These are phyloP conservation scores for Onygenales sp. DNA, from an alignment of 2,329 filamentous ascomycete species.

Conservation along the genomic window DNA sequence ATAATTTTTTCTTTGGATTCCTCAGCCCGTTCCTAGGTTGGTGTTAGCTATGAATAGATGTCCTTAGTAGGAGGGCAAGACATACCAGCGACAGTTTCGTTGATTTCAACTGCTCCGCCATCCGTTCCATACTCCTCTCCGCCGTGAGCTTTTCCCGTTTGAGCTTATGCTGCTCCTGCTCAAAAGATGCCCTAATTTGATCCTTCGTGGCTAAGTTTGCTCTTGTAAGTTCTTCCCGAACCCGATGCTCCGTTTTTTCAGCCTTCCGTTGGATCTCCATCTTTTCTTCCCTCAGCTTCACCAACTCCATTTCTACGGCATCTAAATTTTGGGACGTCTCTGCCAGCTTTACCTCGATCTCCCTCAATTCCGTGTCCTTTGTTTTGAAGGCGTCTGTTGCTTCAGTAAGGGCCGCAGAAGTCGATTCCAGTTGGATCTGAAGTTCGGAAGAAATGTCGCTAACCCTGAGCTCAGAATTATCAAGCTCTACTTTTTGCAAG, in stretches of 20 bases:
- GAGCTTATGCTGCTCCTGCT: constrained; percentile 19
- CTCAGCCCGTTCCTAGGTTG: not conserved
- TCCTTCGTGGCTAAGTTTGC: constrained; percentile 21
- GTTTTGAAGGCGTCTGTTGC: constrained; percentile 10
- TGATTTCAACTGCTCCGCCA: constrained; percentile 15
- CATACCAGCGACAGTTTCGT: constrained; percentile 20
- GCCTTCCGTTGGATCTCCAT: constrained; percentile 14
- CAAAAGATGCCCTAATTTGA: constrained; percentile 19
- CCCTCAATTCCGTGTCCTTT: constrained; percentile 14
- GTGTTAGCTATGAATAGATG: not conserved
- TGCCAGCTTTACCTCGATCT: constrained; percentile 13
- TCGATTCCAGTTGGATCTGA: constrained; percentile 17
- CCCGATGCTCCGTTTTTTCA: constrained; percentile 14
- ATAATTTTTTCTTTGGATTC: not conserved
- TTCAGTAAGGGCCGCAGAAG: constrained; percentile 11
- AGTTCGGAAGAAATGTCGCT: constrained; percentile 17
- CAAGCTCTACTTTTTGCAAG: constrained; percentile 14
- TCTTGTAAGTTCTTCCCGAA: constrained; percentile 23
- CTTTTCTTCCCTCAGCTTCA: constrained; percentile 16
- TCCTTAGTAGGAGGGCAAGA: not conserved
- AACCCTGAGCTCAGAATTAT: constrained; percentile 6
- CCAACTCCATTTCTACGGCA: constrained; percentile 11
- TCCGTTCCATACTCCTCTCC: constrained; percentile 11
- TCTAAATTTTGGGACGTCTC: constrained; percentile 13
- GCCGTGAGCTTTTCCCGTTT: constrained; percentile 18